Conservation (phyloP, 768 basidiomycete genomes). For the Mrakia blollopis region DNA sequence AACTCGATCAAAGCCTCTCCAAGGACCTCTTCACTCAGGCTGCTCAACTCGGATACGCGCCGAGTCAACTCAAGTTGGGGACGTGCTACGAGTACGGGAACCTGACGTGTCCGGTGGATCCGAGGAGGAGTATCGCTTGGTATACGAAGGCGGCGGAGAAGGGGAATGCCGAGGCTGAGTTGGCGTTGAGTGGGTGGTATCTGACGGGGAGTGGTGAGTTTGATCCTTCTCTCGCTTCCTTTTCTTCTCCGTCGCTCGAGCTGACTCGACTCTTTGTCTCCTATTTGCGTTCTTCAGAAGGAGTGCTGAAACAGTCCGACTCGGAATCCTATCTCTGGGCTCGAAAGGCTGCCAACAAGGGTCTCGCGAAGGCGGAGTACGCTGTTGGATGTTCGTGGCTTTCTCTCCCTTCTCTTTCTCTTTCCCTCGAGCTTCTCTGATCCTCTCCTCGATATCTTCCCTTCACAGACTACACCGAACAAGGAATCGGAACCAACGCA, state of each 20-base stretch:
- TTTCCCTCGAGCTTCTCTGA: neutral
- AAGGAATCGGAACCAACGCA: conserved; percentile 94
- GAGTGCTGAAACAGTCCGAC: conserved; percentile 94
- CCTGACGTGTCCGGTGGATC: conserved; percentile 85
- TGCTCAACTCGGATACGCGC: conserved; percentile 86
- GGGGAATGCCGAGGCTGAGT: conserved; percentile 87
- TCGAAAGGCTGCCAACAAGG: conserved; percentile 90
- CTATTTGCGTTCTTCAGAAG: conserved; percentile 52
- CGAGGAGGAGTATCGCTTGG: conserved; percentile 92
- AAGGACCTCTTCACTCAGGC: conserved; percentile 82
- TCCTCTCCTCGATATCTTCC: neutral
- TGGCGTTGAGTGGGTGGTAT: conserved; percentile 97
- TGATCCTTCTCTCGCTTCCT: neutral
- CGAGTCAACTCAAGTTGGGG: conserved; percentile 91
- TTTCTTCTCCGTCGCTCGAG: neutral
- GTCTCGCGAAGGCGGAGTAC: conserved; percentile 93
- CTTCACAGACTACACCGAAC: conserved; percentile 80
- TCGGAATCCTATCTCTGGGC: conserved; percentile 99
- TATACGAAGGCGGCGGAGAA: conserved; percentile 98
- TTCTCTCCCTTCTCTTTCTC: neutral
- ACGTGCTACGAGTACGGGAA: conserved; percentile 90
- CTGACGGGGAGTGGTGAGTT: conserved; percentile 56
- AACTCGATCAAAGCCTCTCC: conserved; percentile 47
- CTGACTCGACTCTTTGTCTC: neutral
- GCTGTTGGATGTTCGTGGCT: conserved; percentile 63